These are phyloP conservation scores for Botrytis pseudocinerea DNA, from an alignment of 2,329 filamentous ascomycete species.

Conservation along the genomic window DNA sequence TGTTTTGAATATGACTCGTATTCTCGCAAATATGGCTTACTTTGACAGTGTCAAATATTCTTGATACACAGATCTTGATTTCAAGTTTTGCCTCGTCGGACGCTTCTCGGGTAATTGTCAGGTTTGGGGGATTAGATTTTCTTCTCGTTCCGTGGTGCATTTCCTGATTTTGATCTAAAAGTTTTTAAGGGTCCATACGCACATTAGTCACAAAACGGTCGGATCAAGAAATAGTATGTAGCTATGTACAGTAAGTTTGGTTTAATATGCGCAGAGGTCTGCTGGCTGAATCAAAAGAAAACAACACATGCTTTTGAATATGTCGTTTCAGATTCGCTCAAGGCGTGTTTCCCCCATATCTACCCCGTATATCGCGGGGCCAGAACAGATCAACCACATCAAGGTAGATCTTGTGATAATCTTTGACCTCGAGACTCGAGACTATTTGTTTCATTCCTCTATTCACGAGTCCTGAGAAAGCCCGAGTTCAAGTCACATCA, in stretches of 20 bases:
- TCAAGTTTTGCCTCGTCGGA: background rate
- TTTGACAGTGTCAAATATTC: background rate
- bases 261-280: conserved; percentile 5
- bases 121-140: background rate
- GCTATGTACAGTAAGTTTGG: background rate
- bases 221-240: background rate
- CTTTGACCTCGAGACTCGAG: conserved; percentile 7
- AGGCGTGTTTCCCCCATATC: conserved; percentile 3
- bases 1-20: conserved; percentile 1
- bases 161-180: background rate
- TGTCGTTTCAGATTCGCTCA: conserved; percentile 5
- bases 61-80: conserved; percentile 7
- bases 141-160: conserved; percentile 6
- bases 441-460: background rate
- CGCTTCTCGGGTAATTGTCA: conserved; percentile 3
- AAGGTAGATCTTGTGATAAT: conserved; percentile 17
- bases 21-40: background rate
- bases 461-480: background rate
- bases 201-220: background rate
- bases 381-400: background rate
- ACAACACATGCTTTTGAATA: conserved; percentile 10
- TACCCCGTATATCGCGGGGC: background rate
- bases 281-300: conserved; percentile 4
- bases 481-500: conserved; percentile 14
- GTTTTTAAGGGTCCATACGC: background rate